Percentiles rank a stretch among this genome's conserved stretches.
Conservation (phyloP, 768 basidiomycete species). For the Suillus bovinus region DNA sequence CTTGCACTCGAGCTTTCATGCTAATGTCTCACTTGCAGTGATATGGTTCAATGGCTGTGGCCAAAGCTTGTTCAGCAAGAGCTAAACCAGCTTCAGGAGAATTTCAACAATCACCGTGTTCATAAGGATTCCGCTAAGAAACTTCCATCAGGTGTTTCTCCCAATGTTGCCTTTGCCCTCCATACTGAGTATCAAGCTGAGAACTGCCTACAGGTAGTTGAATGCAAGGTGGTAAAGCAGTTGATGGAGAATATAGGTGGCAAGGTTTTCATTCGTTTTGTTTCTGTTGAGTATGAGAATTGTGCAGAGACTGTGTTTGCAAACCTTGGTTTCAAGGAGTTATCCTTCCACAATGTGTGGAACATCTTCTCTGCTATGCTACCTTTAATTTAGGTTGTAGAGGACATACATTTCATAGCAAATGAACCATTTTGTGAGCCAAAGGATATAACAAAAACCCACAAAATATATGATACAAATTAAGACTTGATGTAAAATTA, state of each 20-base stretch:
- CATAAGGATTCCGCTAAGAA: slow-evolving; percentile 21
- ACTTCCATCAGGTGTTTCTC: slow-evolving; percentile 25
- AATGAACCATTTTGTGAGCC: background rate
- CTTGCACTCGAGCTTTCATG: background rate
- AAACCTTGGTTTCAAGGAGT: slow-evolving; percentile 9
- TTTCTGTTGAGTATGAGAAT: slow-evolving; percentile 15
- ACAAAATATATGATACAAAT: background rate
- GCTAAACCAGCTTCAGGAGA: slow-evolving; percentile 19
- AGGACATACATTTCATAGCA: background rate
- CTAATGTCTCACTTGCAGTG: slow-evolving; percentile 14
- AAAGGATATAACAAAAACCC: no score
- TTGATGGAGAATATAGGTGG: slow-evolving; percentile 27
- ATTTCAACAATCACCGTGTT: slow-evolving; percentile 20
- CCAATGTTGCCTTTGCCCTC: slow-evolving; percentile 21
- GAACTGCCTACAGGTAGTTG: slow-evolving; percentile 23
- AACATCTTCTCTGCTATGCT: slow-evolving; percentile 20
- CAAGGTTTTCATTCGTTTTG: slow-evolving; percentile 23
- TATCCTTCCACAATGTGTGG: slow-evolving; percentile 24
- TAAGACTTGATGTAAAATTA: background rate
- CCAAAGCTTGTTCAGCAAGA: slow-evolving; percentile 27
- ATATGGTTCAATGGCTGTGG: slow-evolving; percentile 34
- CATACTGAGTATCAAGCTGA: slow-evolving; percentile 18
- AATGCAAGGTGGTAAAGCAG: slow-evolving; percentile 17
- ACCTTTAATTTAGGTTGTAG: slow-evolving; percentile 16
- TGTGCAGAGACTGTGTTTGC: slow-evolving; percentile 18